Percentiles rank a stretch among this genome's conserved stretches.
Evolutionary conservation across 2,329 filamentous ascomycete genomes (phyloP).

Genomic region (Scleromitrula shiraiana): DNA sequence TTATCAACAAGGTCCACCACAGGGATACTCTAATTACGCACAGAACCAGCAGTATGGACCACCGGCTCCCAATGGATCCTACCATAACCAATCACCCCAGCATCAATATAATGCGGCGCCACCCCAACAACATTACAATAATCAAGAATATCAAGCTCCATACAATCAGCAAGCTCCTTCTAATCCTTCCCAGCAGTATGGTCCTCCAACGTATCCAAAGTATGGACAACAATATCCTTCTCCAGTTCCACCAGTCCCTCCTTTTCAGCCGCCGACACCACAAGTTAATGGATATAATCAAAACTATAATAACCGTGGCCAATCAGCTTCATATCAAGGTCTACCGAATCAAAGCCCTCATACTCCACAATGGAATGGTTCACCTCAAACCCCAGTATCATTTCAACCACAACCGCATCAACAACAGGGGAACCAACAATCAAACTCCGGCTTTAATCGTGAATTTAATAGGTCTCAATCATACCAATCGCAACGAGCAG

Average conservation of each 20-base stretch:
- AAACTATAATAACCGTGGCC: not conserved
- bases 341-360: not conserved
- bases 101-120: slow-evolving; percentile 17
- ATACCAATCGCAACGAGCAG: slow-evolving; percentile 2
- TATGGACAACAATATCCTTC: slow-evolving; percentile 12
- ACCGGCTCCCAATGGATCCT: slow-evolving; percentile 3
- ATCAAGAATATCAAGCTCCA: slow-evolving; percentile 15
- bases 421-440: not conserved
- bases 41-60: slow-evolving; percentile 20
- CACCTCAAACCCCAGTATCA: not conserved
- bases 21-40: slow-evolving; percentile 16
- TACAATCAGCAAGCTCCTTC: slow-evolving; percentile 17
- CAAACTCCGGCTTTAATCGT: not conserved
- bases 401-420: slow-evolving; percentile 13
- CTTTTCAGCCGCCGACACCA: slow-evolving; percentile 12
- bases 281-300: slow-evolving; percentile 12
- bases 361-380: slow-evolving; percentile 5
- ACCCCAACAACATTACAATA: slow-evolving; percentile 13
- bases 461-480: slow-evolving; percentile 5
- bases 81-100: slow-evolving; percentile 14
- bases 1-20: slow-evolving; percentile 13
- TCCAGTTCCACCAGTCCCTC: slow-evolving; percentile 4
- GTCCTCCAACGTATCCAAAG: slow-evolving; percentile 10
- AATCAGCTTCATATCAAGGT: slow-evolving; percentile 4
- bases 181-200: slow-evolving; percentile 16